These are phyloP conservation scores for Grosmannia clavigera DNA, from an alignment of 2,329 filamentous ascomycete species.

Conservation along the genomic window DNA sequence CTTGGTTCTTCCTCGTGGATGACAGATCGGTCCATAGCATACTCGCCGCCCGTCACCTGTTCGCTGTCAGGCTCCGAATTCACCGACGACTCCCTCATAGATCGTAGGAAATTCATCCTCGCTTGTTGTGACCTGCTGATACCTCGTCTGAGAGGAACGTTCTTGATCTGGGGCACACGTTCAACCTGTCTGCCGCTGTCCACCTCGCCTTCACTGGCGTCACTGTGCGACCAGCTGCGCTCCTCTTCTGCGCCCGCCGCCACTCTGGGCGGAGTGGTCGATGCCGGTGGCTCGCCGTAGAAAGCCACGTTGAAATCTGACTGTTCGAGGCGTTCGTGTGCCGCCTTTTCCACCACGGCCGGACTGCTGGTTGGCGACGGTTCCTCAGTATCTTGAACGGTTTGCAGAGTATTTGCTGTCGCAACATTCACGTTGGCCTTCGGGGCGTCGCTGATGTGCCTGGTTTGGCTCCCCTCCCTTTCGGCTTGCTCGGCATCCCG, in stretches of 20 bases:
- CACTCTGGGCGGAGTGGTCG: background rate
- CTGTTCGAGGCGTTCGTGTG: background rate
- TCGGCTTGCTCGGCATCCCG: background rate
- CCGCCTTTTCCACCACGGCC: background rate
- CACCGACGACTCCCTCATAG: background rate
- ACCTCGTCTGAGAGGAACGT: background rate
- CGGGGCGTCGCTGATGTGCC: background rate
- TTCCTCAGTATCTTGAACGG: background rate
- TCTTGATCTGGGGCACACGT: background rate
- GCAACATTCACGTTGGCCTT: background rate
- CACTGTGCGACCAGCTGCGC: background rate
- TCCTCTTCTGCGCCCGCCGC: background rate
- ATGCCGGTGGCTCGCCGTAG: background rate
- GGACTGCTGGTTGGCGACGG: background rate
- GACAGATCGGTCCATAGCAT: background rate
- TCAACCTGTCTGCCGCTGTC: background rate
- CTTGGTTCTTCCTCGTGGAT: background rate
- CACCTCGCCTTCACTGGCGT: background rate
- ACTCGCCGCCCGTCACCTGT: background rate
- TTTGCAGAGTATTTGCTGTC: background rate
- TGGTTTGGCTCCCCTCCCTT: background rate
- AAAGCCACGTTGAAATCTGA: background rate
- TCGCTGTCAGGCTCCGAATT: background rate
- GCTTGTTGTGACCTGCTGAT: background rate
- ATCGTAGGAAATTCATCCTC: background rate